Base-by-base conservation (phyloP, 192 early-diverging fungal species). In the Thamnidium elegans region DNA sequence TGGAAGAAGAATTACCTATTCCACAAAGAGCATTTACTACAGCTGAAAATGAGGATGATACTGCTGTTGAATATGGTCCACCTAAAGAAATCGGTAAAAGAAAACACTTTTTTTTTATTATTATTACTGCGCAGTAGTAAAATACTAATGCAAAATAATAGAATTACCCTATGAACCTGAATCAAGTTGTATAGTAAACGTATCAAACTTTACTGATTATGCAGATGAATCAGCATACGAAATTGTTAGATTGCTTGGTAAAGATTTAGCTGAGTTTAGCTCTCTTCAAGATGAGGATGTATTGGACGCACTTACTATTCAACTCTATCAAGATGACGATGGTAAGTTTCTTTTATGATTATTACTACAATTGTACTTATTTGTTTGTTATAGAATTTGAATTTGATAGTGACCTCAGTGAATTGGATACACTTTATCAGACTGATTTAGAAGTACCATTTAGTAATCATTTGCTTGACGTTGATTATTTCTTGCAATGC, bases 41-140 rank as follows among this genome's bases (percentile, higher is more conserved):
- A 0, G 13, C n/a, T 32, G 21, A 36, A 55, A 7, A 64, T 26
- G 19, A 43, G 7, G 7, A n/a, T 15, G 17, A 13, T 19, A 34
- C 48, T 17, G 43, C 51, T 34, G 19, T 62, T 32, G 60, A 62
- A 50, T 64, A 43, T 55, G 63, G 36, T 15, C 50, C 50, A 26
- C 39, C 26, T 7, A 62, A 50, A 13, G 60, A 62, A 14, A 62
- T 19, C 6, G 60, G 60, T 62, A 47, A 62, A 46, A 2, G n/a
- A 0, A n/a, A 0, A 14, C 45, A 46, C 45, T 46, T 10, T 46
- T 14, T 26, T 39, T 39, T 6, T 6, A 3, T 17, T 0, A 55
- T 4, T 2, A 15, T 31, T 7, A 34, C 6, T 21, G 1, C 39
- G n/a, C 21, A 53, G 14, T 0, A 44, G 4, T 43, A 23, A 20